Evolutionary conservation across 2,329 filamentous ascomycete genomes (phyloP), one percentile per base, ranked within the genome.

Genomic region (Allantophomopsis cytisporea): DNA sequence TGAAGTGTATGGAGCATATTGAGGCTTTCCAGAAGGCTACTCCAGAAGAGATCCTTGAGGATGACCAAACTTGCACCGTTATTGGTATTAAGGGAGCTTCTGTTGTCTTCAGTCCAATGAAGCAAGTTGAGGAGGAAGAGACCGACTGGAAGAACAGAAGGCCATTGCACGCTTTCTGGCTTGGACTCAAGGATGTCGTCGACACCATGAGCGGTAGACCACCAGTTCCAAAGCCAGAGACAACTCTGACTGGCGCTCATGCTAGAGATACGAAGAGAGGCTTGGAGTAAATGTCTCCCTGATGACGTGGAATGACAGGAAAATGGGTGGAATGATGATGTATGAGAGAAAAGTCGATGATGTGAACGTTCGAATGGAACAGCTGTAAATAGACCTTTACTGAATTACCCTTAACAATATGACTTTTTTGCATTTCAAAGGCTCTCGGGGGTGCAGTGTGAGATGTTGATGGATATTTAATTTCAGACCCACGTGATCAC

Each of bases 141-240:
- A 96, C 91, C 4, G 89, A 98, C 64, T 98, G 91, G 91, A 75
- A 78, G 47, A 87, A 93, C 59, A 71, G 91, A 38, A 71, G 91
- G 38, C 89, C 91, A 36, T 84, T 77, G 62, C 63, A 76, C 40
- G 84, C 91, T 49, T 88, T 86, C 66, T 98, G 91, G 91, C 66
- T 84, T 51, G 69, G 68, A 37, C 66, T 94, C 59, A 84, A 86
- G 61, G 69, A 80, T 37, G 76, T 86, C 20, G 88, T 94, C 2
- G 83, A 98, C 57, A 80, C 86, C 28, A 64, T 98, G 23, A 83
- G 81, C 38, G 89, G 87, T 2, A 70, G 86, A 43, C 73, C 79
- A 0, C 50, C 60, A 11, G 45, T 56, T 8, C 54, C 55, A 7
- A 45, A 50, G 34, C 74, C 73, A 1, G 66, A 73, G 54, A 51